Percentiles rank a stretch among this genome's conserved stretches.
Conservation (phyloP, 2,329 filamentous ascomycete genomes). For the Aureobasidium vineae region DNA sequence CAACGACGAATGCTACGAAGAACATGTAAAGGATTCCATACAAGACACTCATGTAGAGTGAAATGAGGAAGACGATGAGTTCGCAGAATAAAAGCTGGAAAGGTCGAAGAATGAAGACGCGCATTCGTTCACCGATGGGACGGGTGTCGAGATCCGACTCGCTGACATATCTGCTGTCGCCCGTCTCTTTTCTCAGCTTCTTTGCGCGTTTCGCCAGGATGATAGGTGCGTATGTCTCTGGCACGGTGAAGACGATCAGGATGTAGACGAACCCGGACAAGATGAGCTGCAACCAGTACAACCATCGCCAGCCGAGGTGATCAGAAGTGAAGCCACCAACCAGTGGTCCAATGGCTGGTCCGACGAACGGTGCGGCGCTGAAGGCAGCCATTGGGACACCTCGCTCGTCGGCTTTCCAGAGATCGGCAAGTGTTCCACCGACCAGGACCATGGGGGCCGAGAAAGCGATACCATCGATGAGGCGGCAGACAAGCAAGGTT, state of each 20-base stretch:
- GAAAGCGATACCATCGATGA: conserved; percentile 80
- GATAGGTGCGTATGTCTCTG: conserved; percentile 82
- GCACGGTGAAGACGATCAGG: conserved; percentile 81
- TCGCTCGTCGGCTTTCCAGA: conserved; percentile 81
- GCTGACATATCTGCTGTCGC: conserved; percentile 67
- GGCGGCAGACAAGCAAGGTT: conserved; percentile 71
- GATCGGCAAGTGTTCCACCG: conserved; percentile 75
- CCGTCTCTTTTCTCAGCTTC: conserved; percentile 68
- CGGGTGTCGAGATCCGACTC: conserved; percentile 76
- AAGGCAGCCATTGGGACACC: conserved; percentile 87
- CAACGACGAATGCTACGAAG: conserved; percentile 62
- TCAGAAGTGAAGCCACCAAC: conserved; percentile 74
- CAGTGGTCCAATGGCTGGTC: conserved; percentile 63
- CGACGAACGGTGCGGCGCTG: conserved; percentile 77
- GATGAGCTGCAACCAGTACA: conserved; percentile 86
- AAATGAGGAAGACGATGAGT: conserved; percentile 80
- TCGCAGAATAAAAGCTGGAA: conserved; percentile 84
- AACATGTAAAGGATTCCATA: conserved; percentile 76
- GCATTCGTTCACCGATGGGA: conserved; percentile 63
- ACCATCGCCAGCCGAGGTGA: conserved; percentile 71
- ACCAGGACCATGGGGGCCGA: conserved; percentile 85
- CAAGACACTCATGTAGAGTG: conserved; percentile 80
- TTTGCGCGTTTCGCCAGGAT: conserved; percentile 68
- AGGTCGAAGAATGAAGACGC: conserved; percentile 74
- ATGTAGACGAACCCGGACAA: conserved; percentile 67